These are phyloP conservation scores for Cyclotella cryptica DNA, from an alignment of 108 stramenopile genomes.

Conservation along the genomic window DNA sequence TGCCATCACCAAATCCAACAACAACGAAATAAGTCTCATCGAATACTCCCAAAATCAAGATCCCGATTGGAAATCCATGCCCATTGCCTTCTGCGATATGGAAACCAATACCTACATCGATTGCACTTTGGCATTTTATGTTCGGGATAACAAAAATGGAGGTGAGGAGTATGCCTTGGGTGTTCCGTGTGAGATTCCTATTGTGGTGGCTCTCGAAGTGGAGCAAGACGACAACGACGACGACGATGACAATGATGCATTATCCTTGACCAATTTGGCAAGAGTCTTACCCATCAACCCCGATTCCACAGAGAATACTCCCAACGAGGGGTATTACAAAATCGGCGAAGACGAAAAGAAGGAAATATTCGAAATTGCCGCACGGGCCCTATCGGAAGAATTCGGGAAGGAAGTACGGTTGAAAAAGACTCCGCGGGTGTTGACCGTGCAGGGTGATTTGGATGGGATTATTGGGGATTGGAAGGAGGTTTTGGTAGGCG, in stretches of 20 bases:
- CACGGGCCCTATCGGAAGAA: slow-evolving; percentile 40
- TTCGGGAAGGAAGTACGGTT: slow-evolving; percentile 35
- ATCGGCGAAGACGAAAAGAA: slow-evolving; percentile 38
- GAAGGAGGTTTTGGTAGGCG: slow-evolving; percentile 36
- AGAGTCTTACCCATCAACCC: slow-evolving; percentile 48
- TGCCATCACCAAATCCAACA: too few species aligned
- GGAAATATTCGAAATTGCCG: slow-evolving; percentile 53
- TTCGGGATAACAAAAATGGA: slow-evolving; percentile 23
- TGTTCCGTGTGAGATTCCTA: slow-evolving; percentile 46
- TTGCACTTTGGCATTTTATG: slow-evolving; percentile 55
- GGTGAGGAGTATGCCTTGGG: slow-evolving; percentile 39
- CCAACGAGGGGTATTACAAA: not conserved
- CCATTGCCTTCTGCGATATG: slow-evolving; percentile 46
- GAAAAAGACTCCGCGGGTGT: slow-evolving; percentile 48
- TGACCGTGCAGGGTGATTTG: slow-evolving; percentile 45
- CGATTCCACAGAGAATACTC: slow-evolving; percentile 26
- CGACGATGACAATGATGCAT: not conserved
- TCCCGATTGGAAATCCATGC: slow-evolving; percentile 56
- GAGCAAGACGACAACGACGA: slow-evolving; percentile 10
- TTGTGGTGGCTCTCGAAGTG: slow-evolving; percentile 46
- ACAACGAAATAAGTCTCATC: slow-evolving; percentile 21
- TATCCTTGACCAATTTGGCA: slow-evolving; percentile 32
- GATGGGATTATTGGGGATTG: slow-evolving; percentile 46
- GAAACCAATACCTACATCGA: slow-evolving; percentile 47
- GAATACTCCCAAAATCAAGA: slow-evolving; percentile 56